Percentiles rank a stretch among this genome's conserved stretches.
Evolutionary conservation across 768 basidiomycete species (phyloP).

Genomic region (Lactarius hengduanensis): DNA sequence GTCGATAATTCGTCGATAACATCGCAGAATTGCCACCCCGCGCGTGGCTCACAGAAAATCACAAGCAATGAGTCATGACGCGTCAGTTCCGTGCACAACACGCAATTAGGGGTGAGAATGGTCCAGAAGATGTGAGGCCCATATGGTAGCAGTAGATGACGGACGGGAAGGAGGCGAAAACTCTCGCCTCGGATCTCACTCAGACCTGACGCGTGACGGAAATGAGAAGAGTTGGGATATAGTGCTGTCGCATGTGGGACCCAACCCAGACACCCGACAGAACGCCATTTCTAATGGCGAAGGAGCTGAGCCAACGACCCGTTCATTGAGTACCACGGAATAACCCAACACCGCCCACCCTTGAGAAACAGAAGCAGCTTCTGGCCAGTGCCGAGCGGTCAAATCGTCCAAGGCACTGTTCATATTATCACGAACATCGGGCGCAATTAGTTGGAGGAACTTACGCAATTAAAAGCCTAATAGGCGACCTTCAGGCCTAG

Average conservation of each 20-base stretch:
- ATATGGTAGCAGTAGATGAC: conserved; percentile 2
- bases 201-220: background rate
- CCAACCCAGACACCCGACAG: background rate
- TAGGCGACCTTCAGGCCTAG: background rate
- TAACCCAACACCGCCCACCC: background rate
- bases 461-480: background rate
- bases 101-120: background rate
- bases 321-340: background rate
- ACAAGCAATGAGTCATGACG: background rate
- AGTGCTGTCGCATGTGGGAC: background rate
- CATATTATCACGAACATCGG: background rate
- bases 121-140: background rate
- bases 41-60: background rate
- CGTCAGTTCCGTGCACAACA: background rate
- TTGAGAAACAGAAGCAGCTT: background rate
- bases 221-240: background rate
- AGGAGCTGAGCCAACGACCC: background rate
- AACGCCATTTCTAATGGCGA: background rate
- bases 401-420: background rate
- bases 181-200: background rate
- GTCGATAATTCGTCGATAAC: conserved; percentile 1
- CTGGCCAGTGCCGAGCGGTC: background rate
- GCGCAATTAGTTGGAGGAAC: background rate
- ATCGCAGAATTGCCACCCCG: background rate
- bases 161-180: background rate